These are phyloP conservation scores for Filobasidium uniguttulatum DNA, from an alignment of 1,284 basidiomycete species.

Conservation along the genomic window DNA sequence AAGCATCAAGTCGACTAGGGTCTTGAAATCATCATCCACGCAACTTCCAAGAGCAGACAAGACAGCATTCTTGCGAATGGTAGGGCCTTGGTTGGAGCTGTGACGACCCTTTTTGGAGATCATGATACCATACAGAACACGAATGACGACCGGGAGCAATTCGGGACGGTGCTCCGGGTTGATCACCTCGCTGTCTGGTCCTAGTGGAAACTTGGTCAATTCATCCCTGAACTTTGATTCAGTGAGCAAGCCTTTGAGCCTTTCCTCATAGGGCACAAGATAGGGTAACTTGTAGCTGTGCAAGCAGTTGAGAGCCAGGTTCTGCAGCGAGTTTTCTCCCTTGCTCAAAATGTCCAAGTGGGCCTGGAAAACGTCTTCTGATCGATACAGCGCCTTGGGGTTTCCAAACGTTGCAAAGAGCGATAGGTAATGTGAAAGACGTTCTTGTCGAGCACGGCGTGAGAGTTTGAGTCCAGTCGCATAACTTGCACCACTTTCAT, in stretches of 20 bases:
- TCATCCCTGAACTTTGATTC: slow-evolving; percentile 80
- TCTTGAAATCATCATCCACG: slow-evolving; percentile 55
- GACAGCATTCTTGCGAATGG: slow-evolving; percentile 62
- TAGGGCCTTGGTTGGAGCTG: slow-evolving; percentile 45
- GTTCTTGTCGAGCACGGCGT: slow-evolving; percentile 34
- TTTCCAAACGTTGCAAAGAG: slow-evolving; percentile 82
- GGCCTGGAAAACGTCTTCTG: slow-evolving; percentile 51
- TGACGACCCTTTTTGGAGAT: slow-evolving; percentile 62
- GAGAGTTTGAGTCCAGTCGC: slow-evolving; percentile 22
- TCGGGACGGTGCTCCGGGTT: slow-evolving; percentile 51
- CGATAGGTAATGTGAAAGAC: slow-evolving; percentile 60
- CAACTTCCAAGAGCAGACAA: slow-evolving; percentile 60
- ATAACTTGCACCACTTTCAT: slow-evolving; percentile 9
- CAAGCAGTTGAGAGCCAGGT: slow-evolving; percentile 62
- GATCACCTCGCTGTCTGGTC: slow-evolving; percentile 41
- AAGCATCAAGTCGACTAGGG: slow-evolving; percentile 85
- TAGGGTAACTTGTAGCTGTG: slow-evolving; percentile 67
- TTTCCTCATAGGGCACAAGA: slow-evolving; percentile 54
- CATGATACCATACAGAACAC: slow-evolving; percentile 81
- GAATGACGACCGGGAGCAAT: slow-evolving; percentile 59
- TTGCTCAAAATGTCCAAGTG: slow-evolving; percentile 71
- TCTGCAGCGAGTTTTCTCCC: slow-evolving; percentile 69
- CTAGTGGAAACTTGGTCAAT: slow-evolving; percentile 57
- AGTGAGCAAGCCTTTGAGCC: slow-evolving; percentile 60
- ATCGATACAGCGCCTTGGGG: slow-evolving; percentile 67